Evolutionary conservation across 108 stramenopile species (phyloP).

Genomic region (Cyclotella kingstonii): DNA sequence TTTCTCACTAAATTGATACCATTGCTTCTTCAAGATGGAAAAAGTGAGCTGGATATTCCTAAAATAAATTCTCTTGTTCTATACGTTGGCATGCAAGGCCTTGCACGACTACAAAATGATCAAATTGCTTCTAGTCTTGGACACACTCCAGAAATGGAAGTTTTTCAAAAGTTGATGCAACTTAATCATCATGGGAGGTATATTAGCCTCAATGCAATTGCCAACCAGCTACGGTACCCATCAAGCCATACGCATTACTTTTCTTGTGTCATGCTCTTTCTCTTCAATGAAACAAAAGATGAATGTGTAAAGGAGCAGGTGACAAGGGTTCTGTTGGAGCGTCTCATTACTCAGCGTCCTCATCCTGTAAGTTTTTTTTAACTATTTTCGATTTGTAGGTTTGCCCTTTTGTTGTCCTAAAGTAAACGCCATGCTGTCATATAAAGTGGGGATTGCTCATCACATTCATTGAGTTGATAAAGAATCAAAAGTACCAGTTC

Average conservation of each 20-base stretch:
- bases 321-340: constrained; percentile 96
- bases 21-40: constrained; percentile 67
- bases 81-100: constrained; percentile 91
- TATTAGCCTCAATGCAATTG: constrained; percentile 96
- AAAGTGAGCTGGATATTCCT: constrained; percentile 76
- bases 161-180: constrained; percentile 88
- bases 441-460: constrained; percentile 91
- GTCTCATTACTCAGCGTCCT: constrained; percentile 97
- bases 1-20: constrained; percentile 77
- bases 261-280: constrained; percentile 93
- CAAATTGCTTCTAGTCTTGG: constrained; percentile 72
- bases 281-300: constrained; percentile 93
- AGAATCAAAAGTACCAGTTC: constrained; percentile 97
- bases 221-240: constrained; percentile 99
- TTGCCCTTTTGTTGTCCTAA: background rate
- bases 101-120: constrained; percentile 76
- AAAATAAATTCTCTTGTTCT: constrained; percentile 94
- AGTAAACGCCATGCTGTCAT: constrained; percentile 56
- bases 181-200: constrained; percentile 94
- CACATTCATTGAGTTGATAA: constrained; percentile 99
- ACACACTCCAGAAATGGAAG: constrained; percentile 83
- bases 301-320: constrained; percentile 98
- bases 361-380: constrained; percentile 95
- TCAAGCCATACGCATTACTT: constrained; percentile 99
- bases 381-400: background rate